Evolutionary conservation across 805 yeast genomes (phyloP).

Genomic region (Yarrowia alimentaria): DNA sequence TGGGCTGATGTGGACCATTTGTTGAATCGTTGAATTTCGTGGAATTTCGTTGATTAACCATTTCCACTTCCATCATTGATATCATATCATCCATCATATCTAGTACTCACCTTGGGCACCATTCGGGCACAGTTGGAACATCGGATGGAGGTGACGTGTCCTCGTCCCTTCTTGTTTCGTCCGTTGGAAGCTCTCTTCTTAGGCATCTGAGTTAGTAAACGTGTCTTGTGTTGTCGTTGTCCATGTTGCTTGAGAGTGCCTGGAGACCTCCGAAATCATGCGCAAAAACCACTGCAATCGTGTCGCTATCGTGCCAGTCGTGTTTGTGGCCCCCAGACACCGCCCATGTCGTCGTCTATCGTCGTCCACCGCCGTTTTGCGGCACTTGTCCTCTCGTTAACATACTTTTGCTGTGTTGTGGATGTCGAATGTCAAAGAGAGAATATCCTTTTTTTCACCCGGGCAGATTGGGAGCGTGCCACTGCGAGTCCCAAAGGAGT

Average conservation of each 20-base stretch:
- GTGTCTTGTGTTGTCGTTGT: not conserved
- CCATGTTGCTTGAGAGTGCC: not conserved
- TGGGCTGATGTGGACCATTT: not conserved
- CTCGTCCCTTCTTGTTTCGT: constrained; percentile 99
- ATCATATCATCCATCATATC: too few species aligned
- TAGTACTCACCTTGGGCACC: constrained; percentile 58
- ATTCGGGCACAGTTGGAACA: constrained; percentile 99
- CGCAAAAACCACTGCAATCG: too few species aligned
- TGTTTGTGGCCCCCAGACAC: too few species aligned
- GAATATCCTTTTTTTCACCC: constrained; percentile 23
- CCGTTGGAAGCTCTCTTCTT: constrained; percentile 99
- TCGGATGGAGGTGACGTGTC: constrained; percentile 99
- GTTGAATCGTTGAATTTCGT: too few species aligned
- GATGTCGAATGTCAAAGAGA: constrained; percentile 24
- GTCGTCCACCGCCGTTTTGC: too few species aligned
- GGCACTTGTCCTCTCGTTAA: constrained; percentile 11
- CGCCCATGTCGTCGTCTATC: not conserved
- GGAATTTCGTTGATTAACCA: too few species aligned
- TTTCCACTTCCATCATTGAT: too few species aligned
- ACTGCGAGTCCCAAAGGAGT: constrained; percentile 27
- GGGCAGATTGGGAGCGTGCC: constrained; percentile 16
- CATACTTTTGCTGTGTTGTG: constrained; percentile 28
- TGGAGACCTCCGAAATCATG: too few species aligned
- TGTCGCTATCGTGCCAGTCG: not conserved
- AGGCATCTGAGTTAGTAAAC: constrained; percentile 67